Base-by-base conservation (phyloP, 1,139 yeast genomes). In the Debaryomycetaceae sp. region DNA sequence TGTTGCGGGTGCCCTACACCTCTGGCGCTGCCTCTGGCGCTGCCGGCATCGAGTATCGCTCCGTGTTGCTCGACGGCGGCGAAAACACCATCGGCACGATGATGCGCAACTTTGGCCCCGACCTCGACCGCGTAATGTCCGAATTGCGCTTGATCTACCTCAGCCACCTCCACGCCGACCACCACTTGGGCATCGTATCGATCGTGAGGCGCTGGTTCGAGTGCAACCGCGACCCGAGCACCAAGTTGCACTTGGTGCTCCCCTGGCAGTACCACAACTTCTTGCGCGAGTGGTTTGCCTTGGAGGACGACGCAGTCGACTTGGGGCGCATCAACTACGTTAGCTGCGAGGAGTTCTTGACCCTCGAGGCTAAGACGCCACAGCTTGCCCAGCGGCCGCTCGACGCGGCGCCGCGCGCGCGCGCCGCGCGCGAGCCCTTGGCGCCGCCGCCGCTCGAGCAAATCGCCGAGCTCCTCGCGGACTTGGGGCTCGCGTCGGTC, bases 151-250 rank as follows among this genome's bases (percentile, higher is more conserved):
- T 85, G 39, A 62, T 91, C 15, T 84, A 76, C 46, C 63, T 93
- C 34, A 83, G 95, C 44, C 99, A 93, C 61, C 63, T 91, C 43
- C 99, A 93, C 58, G 98, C 98, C 0, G 99, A 93, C 51, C 99
- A 93, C 52, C 97, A 91, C 53, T 59, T 91, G 28, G 99, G 99
- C 1, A 67, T 84, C 3, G 58, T 83, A 5, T 71, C 89, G 3
- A 56, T 91, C 8, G 65, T 91, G 19, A 67, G 68, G 25, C 75
- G 75, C 42, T 86, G 96, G 96, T 65, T 73, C 36, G 55, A 62
- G 34, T 41, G 48, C 25, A 53, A 51, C 35, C 48, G 50, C 16
- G 37, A 34, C n/a, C 42, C 52, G n/a, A 48, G 56, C n/a, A 31
- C 42, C 3, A 46, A 58, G 38, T 41, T 67, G n/a, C 75, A 71